A percentile compares a stretch with the other conserved stretches of the same genome.
Conservation (phyloP, 2,329 filamentous ascomycete species). For the Orbilia javanica region DNA sequence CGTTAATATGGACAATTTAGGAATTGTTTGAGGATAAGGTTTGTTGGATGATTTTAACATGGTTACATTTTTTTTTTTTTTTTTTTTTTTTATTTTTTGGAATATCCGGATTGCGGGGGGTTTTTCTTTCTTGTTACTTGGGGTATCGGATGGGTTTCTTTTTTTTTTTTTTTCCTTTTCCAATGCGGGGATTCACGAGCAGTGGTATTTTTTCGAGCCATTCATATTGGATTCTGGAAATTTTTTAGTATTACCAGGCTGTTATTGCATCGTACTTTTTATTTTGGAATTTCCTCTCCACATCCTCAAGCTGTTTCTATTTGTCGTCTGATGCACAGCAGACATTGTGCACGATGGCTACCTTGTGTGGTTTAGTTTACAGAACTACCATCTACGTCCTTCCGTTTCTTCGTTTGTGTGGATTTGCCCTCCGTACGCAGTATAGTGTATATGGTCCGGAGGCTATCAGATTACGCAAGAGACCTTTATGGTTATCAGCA, state of each 20-base stretch:
- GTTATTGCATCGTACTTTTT: not conserved
- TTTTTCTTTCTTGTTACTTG: not conserved
- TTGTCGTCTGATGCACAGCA: not conserved
- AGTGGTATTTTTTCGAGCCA: conserved; percentile 13
- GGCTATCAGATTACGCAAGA: not conserved
- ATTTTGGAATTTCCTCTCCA: not conserved
- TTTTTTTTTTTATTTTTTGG: no score
- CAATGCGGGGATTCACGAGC: conserved; percentile 28
- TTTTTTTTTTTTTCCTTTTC: not conserved
- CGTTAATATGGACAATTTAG: conserved; percentile 56
- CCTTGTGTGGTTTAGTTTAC: not conserved
- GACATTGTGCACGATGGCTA: not conserved
- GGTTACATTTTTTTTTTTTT: no score
- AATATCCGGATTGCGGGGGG: conserved; percentile 7
- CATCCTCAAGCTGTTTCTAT: not conserved
- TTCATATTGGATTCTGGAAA: conserved; percentile 35
- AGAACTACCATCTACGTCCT: not conserved
- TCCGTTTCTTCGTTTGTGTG: not conserved
- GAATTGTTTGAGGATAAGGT: conserved; percentile 46
- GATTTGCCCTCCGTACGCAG: not conserved
- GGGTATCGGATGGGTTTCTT: conserved; percentile 14
- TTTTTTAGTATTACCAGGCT: conserved; percentile 15
- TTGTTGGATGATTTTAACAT: conserved; percentile 6
- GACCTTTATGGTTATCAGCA: not conserved
- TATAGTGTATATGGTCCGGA: not conserved